Conservation (phyloP, 108 stramenopile genomes). For the Craspedostauros australis region DNA sequence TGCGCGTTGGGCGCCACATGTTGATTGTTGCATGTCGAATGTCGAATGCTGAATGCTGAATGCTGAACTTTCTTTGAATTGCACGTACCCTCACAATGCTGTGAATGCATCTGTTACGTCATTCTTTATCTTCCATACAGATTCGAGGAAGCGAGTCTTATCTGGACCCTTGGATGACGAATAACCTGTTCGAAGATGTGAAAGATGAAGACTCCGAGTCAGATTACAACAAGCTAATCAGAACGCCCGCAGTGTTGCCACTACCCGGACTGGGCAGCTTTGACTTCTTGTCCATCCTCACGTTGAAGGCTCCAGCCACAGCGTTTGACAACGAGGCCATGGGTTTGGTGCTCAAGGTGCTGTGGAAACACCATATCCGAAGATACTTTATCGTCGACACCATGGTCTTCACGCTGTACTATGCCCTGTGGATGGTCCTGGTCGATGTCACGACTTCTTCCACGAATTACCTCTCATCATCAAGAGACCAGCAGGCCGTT, state of each 20-base stretch:
- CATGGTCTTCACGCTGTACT: constrained; percentile 13
- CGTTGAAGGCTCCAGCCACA: constrained; percentile 8
- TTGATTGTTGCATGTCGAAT: no score
- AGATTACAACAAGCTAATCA: not conserved
- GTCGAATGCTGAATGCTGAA: not conserved
- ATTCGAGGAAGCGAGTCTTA: constrained; percentile 6
- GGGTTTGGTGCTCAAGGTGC: constrained; percentile 24
- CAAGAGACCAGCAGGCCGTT: constrained; percentile 1
- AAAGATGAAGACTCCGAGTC: not conserved
- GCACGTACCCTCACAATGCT: no score
- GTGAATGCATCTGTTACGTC: no score
- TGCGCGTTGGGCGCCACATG: no score
- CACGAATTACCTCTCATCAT: constrained; percentile 1
- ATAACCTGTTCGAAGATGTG: not conserved
- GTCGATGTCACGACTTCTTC: constrained; percentile 7
- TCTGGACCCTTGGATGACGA: constrained; percentile 15
- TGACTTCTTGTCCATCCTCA: constrained; percentile 17
- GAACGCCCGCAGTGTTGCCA: constrained; percentile 28
- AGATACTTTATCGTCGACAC: constrained; percentile 18
- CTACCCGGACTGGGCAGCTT: constrained; percentile 27
- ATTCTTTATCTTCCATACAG: no score
- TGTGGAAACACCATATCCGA: constrained; percentile 25
- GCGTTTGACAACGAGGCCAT: constrained; percentile 37
- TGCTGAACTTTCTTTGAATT: not conserved
- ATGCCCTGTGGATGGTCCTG: constrained; percentile 18